Percentiles rank a stretch among this genome's conserved stretches.
Evolutionary conservation across 2,329 filamentous ascomycete genomes (phyloP).

Genomic region (Colletotrichum eremochloae): DNA sequence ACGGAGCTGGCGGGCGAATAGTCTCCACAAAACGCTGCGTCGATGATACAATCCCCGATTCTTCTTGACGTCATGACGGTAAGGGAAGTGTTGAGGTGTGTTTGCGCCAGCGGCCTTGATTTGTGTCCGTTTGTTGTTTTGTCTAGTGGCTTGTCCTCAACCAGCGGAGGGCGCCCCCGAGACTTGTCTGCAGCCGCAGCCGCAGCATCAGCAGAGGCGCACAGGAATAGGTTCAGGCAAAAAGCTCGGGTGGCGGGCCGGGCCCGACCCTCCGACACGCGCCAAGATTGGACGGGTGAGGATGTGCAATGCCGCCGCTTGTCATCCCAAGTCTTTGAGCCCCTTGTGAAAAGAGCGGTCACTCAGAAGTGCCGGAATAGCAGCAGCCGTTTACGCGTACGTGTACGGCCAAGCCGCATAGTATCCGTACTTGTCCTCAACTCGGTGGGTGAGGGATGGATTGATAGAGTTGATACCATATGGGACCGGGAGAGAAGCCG

Average conservation of each 20-base stretch:
- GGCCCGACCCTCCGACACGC: slow-evolving; percentile 33
- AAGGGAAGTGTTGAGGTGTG: background rate
- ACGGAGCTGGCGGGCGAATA: background rate
- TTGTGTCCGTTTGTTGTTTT: background rate
- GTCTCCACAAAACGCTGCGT: background rate
- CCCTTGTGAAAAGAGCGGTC: background rate
- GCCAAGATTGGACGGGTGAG: slow-evolving; percentile 36
- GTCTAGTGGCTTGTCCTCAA: background rate
- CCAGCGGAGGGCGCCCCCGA: background rate
- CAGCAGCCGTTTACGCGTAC: background rate
- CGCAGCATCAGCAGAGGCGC: background rate
- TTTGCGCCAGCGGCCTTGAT: background rate
- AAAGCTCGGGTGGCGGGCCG: slow-evolving; percentile 25
- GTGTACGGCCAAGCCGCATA: background rate
- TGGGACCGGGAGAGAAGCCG: slow-evolving; percentile 15
- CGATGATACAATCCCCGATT: slow-evolving; percentile 31
- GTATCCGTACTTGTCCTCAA: background rate
- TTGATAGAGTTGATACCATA: background rate
- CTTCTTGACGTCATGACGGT: slow-evolving; percentile 26
- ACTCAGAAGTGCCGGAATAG: background rate
- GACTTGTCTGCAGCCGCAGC: background rate
- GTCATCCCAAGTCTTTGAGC: slow-evolving; percentile 31
- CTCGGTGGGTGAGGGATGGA: background rate
- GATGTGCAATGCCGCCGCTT: slow-evolving; percentile 24
- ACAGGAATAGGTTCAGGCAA: background rate